Evolutionary conservation across 2,329 filamentous ascomycete species (phyloP).

Genomic region (Aspergillus piperis): DNA sequence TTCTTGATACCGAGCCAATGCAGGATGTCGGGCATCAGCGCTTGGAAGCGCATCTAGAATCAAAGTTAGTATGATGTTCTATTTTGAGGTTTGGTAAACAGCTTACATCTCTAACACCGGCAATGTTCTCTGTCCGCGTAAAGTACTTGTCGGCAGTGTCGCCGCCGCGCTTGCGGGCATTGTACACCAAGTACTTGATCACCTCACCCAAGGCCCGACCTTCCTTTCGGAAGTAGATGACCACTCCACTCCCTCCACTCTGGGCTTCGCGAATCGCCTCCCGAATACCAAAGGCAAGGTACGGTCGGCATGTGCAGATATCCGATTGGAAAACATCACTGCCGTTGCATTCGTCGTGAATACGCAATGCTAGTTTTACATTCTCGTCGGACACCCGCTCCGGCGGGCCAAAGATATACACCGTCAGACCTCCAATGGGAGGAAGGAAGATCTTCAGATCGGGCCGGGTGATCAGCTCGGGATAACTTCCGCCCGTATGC

Average conservation of each 20-base stretch:
- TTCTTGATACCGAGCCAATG: constrained; percentile 99
- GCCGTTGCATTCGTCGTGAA: constrained; percentile 90
- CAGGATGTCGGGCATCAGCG: constrained; percentile 94
- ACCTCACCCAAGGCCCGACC: constrained; percentile 93
- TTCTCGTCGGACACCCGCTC: constrained; percentile 90
- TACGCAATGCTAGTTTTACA: constrained; percentile 75
- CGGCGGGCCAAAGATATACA: constrained; percentile 95
- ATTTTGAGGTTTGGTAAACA: background rate
- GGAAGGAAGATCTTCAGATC: constrained; percentile 96
- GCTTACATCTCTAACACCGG: constrained; percentile 74
- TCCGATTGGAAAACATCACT: constrained; percentile 97
- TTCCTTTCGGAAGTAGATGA: constrained; percentile 99
- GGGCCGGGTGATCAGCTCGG: constrained; percentile 89
- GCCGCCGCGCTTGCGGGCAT: constrained; percentile 49
- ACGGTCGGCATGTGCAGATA: constrained; percentile 91
- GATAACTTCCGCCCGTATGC: constrained; percentile 93
- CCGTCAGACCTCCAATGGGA: constrained; percentile 91
- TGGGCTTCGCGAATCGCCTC: constrained; percentile 98
- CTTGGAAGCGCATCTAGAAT: constrained; percentile 88
- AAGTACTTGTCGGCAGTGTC: constrained; percentile 66
- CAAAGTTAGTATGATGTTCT: constrained; percentile 11
- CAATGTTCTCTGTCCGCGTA: constrained; percentile 96
- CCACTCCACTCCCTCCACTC: constrained; percentile 86
- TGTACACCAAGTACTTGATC: constrained; percentile 77
- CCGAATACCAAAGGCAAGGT: constrained; percentile 94